These are phyloP conservation scores for Phytophthora pisi DNA, from an alignment of 352 stramenopile species.

Conservation along the genomic window DNA sequence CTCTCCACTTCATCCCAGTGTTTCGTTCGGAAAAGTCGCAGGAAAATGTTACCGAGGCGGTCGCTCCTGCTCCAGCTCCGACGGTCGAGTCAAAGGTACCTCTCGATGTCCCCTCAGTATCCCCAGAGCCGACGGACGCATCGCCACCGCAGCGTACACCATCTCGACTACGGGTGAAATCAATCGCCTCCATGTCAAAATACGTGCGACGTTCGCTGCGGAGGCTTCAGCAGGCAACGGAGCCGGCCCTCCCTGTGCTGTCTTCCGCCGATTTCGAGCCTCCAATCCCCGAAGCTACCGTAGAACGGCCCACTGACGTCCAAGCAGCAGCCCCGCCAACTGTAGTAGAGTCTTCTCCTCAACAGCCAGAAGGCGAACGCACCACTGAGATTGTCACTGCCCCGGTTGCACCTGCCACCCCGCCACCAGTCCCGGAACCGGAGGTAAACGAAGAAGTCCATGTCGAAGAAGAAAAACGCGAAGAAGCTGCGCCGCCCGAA, in stretches of 20 bases:
- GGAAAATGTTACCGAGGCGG: constrained; percentile 1
- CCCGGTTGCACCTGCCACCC: not conserved
- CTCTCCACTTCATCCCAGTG: constrained; percentile 16
- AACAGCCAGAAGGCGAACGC: constrained; percentile 33
- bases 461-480: constrained; percentile 7
- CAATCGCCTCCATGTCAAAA: constrained; percentile 11
- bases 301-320: constrained; percentile 1
- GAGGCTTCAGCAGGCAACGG: not conserved
- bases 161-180: constrained; percentile 3
- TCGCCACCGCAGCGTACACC: not conserved
- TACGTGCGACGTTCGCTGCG: constrained; percentile 24
- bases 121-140: not conserved
- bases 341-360: not conserved
- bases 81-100: not conserved
- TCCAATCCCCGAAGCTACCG: constrained; percentile 8
- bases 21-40: constrained; percentile 8
- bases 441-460: not conserved
- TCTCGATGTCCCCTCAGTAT: not conserved
- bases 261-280: not conserved
- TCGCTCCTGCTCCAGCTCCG: not conserved
- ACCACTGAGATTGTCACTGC: constrained; percentile 21
- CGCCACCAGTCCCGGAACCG: not conserved
- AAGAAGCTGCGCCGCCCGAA: not conserved
- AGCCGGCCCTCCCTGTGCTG: constrained; percentile 1
- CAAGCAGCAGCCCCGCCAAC: not conserved